Percentiles rank a stretch among this genome's conserved stretches.
Evolutionary conservation across 345 rosid species (phyloP).

Genomic region (Gynandropsis gynandra): DNA sequence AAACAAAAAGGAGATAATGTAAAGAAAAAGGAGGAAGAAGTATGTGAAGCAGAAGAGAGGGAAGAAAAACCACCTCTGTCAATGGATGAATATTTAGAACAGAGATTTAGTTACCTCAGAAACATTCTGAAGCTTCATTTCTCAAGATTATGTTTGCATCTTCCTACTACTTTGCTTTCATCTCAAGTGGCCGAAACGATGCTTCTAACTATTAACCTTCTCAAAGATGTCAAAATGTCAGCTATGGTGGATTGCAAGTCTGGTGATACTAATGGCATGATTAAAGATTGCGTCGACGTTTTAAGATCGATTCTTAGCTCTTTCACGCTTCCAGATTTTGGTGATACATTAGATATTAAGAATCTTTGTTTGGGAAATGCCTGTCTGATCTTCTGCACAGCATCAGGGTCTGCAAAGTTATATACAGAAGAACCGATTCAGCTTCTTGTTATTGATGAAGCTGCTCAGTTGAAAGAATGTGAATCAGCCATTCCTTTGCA

Average conservation of each 20-base stretch:
- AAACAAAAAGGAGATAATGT: not conserved
- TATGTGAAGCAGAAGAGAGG: no score
- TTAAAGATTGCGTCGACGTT: conserved; percentile 14
- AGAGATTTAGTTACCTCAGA: conserved; percentile 16
- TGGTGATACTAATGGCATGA: not conserved
- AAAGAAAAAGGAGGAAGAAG: not conserved
- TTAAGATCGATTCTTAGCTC: conserved; percentile 4
- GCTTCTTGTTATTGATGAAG: conserved; percentile 44
- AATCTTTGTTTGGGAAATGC: no score
- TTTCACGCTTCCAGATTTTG: conserved; percentile 7
- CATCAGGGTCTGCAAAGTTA: conserved; percentile 24
- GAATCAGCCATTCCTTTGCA: conserved; percentile 45
- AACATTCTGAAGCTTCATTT: conserved; percentile 16
- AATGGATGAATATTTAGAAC: conserved; percentile 15
- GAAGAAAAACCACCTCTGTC: not conserved
- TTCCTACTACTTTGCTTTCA: conserved; percentile 30
- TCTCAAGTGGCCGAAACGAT: conserved; percentile 23
- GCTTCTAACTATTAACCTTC: conserved; percentile 19
- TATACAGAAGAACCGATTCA: conserved; percentile 18
- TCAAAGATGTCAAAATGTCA: not conserved
- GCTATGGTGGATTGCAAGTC: not conserved
- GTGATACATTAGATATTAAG: not conserved
- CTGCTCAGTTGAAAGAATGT: conserved; percentile 52
- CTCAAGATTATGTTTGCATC: conserved; percentile 28
- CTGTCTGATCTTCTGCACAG: no score